phyloP scores from a whole-genome alignment of 202 grass and related monocot species.

The Zoysia matrella region DNA sequence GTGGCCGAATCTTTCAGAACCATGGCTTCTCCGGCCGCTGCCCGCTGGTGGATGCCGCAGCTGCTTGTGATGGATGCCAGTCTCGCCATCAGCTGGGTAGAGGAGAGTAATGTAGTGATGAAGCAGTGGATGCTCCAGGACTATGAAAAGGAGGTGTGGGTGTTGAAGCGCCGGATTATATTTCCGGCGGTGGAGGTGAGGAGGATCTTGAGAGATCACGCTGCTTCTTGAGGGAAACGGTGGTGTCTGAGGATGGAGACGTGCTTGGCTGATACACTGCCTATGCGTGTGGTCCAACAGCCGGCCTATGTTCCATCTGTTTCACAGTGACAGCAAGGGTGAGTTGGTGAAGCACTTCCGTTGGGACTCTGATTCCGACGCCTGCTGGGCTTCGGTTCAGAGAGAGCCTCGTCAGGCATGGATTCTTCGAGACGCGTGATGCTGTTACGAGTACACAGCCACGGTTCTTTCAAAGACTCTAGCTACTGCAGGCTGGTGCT shows the following conservation, averaged over 20 bases:
- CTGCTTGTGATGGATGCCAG: background rate
- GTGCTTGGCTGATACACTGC: background rate
- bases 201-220: background rate
- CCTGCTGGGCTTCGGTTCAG: background rate
- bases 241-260: background rate
- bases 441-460: background rate
- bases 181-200: background rate
- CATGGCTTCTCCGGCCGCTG: background rate
- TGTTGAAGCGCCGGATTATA: background rate
- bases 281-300: too few relatives aligned
- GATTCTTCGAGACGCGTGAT: background rate
- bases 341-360: background rate
- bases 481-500: too few relatives aligned
- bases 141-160: conserved; percentile 16
- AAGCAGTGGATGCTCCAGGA: conserved; percentile 8
- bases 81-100: background rate
- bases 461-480: background rate
- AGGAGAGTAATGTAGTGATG: background rate
- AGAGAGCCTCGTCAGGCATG: background rate
- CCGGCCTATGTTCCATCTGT: background rate
- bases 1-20: background rate
- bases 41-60: rapidly evolving
- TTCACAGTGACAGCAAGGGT: background rate
- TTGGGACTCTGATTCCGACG: background rate
- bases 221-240: background rate